phyloP scores from a whole-genome alignment of 768 basidiomycete genomes.

The Lactarius evosmus region DNA sequence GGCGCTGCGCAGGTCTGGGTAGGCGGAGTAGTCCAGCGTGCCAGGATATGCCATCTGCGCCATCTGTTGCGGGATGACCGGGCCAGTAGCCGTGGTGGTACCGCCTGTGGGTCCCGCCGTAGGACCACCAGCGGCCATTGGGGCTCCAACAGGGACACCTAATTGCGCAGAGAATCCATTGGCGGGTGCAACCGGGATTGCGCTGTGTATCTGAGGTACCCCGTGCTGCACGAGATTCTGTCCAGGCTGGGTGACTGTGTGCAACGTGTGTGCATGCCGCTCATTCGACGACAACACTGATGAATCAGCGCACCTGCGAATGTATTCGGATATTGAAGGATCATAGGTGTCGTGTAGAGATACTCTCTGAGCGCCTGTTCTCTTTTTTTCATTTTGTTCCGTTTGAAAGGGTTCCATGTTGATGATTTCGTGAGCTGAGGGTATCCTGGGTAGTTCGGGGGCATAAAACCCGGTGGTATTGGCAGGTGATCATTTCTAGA shows the following conservation, averaged over 20 bases:
- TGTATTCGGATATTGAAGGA: conserved; percentile 23
- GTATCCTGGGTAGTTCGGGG: conserved; percentile 18
- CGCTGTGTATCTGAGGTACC: conserved; percentile 15
- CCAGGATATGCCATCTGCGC: background rate
- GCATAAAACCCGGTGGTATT: conserved; percentile 19
- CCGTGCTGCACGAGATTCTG: conserved; percentile 17
- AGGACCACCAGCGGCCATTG: background rate
- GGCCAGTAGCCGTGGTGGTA: background rate
- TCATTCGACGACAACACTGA: background rate
- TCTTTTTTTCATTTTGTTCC: conserved; percentile 21
- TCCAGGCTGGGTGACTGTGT: conserved; percentile 20
- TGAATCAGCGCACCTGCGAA: conserved; percentile 12
- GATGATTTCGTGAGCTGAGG: background rate
- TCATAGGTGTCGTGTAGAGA: conserved; percentile 25
- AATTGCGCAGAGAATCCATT: conserved; percentile 4
- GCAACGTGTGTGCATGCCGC: background rate
- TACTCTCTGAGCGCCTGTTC: conserved; percentile 22
- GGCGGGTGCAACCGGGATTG: conserved; percentile 8
- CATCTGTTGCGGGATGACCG: conserved; percentile 15
- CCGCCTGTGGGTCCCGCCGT: background rate
- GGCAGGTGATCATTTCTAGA: conserved; percentile 18
- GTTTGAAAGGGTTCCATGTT: conserved; percentile 25
- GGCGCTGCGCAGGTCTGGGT: background rate
- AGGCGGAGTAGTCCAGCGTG: conserved; percentile 8
- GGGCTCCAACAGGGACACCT: background rate